These are phyloP conservation scores for Candida chilensis DNA, from an alignment of 805 yeast genomes.

Conservation along the genomic window DNA sequence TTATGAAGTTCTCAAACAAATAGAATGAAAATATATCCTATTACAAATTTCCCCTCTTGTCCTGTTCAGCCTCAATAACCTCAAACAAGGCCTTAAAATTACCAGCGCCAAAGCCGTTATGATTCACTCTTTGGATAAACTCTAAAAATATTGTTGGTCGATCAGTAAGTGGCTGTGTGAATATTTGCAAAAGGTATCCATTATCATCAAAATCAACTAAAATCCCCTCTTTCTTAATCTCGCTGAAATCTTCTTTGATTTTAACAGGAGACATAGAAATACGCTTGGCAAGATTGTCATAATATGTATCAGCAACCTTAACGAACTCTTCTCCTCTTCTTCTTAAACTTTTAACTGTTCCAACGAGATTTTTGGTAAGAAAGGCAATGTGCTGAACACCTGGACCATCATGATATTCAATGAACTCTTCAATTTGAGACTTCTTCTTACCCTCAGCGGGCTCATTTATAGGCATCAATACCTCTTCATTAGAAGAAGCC, in stretches of 20 bases:
- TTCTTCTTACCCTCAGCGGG: conserved; percentile 62
- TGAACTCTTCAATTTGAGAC: conserved; percentile 78
- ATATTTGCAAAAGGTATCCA: conserved; percentile 74
- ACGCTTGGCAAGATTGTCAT: conserved; percentile 35
- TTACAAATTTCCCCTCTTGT: conserved; percentile 53
- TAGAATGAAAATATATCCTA: not conserved
- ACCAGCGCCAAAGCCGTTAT: conserved; percentile 85
- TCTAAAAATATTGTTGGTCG: conserved; percentile 81
- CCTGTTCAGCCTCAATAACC: conserved; percentile 72
- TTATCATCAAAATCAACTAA: conserved; percentile 70
- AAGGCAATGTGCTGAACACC: conserved; percentile 84
- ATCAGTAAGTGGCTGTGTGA: conserved; percentile 67
- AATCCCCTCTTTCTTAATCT: conserved; percentile 42
- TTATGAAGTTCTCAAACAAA: no score
- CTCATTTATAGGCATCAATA: conserved; percentile 81
- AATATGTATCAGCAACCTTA: conserved; percentile 48
- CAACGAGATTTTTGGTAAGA: conserved; percentile 49
- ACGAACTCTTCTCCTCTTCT: conserved; percentile 68
- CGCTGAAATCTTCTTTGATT: conserved; percentile 43
- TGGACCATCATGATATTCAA: conserved; percentile 68
- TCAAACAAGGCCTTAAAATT: conserved; percentile 79
- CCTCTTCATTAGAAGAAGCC: conserved; percentile 54
- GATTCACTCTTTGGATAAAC: conserved; percentile 71
- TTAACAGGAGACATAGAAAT: conserved; percentile 31
- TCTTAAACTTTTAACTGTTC: conserved; percentile 42